Conservation (phyloP, 805 yeast genomes). For the Teunomyces aglyptinius region DNA sequence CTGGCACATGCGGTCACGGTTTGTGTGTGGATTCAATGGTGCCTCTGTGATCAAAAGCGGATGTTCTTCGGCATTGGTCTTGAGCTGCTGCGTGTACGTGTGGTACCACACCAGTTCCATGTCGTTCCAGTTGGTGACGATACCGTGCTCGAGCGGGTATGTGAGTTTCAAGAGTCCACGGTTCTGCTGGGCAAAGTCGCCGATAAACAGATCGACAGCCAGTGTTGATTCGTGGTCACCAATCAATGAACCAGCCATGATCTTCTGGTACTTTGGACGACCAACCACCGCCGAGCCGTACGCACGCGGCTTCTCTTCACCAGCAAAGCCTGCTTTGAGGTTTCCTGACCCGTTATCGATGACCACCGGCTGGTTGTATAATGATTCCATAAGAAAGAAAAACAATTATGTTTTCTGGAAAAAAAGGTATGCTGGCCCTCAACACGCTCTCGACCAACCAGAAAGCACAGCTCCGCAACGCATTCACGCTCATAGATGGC, state of each 20-base stretch:
- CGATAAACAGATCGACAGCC: slow-evolving; percentile 65
- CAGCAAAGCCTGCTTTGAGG: slow-evolving; percentile 89
- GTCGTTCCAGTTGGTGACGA: slow-evolving; percentile 78
- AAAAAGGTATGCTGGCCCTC: slow-evolving; percentile 23
- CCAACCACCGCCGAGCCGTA: slow-evolving; percentile 70
- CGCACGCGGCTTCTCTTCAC: slow-evolving; percentile 76
- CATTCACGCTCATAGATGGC: slow-evolving; percentile 78
- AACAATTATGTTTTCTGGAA: background rate
- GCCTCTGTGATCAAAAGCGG: slow-evolving; percentile 88
- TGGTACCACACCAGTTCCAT: slow-evolving; percentile 82
- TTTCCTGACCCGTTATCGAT: slow-evolving; percentile 72
- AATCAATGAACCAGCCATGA: slow-evolving; percentile 56
- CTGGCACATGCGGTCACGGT: slow-evolving; percentile 62
- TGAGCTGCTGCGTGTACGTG: slow-evolving; percentile 56
- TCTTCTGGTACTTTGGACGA: slow-evolving; percentile 75
- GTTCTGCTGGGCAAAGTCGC: slow-evolving; percentile 68
- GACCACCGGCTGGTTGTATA: slow-evolving; percentile 47
- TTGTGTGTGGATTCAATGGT: slow-evolving; percentile 68
- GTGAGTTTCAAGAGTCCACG: slow-evolving; percentile 72
- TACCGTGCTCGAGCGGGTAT: slow-evolving; percentile 80
- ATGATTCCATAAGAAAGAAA: slow-evolving; percentile 9
- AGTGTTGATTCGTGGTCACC: slow-evolving; percentile 9
- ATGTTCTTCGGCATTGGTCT: slow-evolving; percentile 70
- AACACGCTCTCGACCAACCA: slow-evolving; percentile 56
- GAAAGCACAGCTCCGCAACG: slow-evolving; percentile 63